Conservation (phyloP, 1,284 basidiomycete species). For the Boletus subluridellus region DNA sequence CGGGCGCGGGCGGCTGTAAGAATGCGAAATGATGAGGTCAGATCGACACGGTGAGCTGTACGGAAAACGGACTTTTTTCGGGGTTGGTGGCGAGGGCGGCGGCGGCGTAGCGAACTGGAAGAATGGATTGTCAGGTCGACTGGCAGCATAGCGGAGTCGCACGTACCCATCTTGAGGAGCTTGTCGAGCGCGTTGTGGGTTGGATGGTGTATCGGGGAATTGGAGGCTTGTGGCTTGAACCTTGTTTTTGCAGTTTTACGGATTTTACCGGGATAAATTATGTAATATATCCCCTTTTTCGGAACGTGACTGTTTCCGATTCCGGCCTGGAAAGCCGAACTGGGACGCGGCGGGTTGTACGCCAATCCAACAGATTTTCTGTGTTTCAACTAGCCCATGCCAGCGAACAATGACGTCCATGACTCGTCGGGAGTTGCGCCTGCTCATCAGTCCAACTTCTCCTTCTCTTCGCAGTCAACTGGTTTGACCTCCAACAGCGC, state of each 20-base stretch:
- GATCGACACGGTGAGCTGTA: neutral
- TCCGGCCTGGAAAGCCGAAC: neutral
- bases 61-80: conserved; percentile 75
- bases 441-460: conserved; percentile 27
- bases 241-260: conserved; percentile 34
- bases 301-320: neutral
- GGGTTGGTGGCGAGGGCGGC: conserved; percentile 83
- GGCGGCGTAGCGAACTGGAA: conserved; percentile 85
- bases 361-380: neutral
- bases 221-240: conserved; percentile 33
- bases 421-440: conserved; percentile 21
- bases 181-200: conserved; percentile 26
- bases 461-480: conserved; percentile 35
- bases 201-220: neutral
- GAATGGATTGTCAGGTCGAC: conserved; percentile 7
- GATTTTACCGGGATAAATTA: conserved; percentile 19
- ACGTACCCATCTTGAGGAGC: conserved; percentile 36
- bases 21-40: conserved; percentile 17
- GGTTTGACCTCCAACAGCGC: conserved; percentile 22
- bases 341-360: neutral
- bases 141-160: neutral
- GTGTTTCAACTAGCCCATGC: conserved; percentile 22
- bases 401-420: conserved; percentile 30
- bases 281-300: conserved; percentile 2
- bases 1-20: conserved; percentile 80